A percentile compares a stretch with the other conserved stretches of the same genome.
Evolutionary conservation across 164 flowering plant genomes (phyloP).

Genomic region (Chloranthus sessilifolius): DNA sequence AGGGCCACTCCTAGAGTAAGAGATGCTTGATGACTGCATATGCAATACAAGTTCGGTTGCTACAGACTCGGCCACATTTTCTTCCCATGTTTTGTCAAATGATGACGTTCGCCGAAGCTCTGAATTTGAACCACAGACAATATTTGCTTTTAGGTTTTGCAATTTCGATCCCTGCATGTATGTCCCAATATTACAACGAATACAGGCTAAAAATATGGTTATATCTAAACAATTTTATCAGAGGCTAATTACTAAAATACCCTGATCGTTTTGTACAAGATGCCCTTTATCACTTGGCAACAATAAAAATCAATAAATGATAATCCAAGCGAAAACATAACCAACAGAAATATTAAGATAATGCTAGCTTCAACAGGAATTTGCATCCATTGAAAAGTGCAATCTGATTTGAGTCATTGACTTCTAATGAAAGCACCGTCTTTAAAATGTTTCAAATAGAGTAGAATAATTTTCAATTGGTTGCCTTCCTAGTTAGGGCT

Average conservation of each 20-base stretch:
- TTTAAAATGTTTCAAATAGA: no score
- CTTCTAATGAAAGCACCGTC: no score
- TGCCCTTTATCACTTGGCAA: not conserved
- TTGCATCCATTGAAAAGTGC: no score
- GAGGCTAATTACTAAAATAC: no score
- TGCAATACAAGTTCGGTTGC: slow-evolving; percentile 83
- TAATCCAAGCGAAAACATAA: no score
- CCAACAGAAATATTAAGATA: no score
- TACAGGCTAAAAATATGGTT: not conserved
- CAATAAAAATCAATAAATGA: no score
- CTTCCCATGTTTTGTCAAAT: slow-evolving; percentile 95
- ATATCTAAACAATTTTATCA: not conserved
- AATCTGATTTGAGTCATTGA: no score
- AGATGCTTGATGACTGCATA: slow-evolving; percentile 39
- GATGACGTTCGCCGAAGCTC: slow-evolving; percentile 93
- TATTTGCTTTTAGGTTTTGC: slow-evolving; percentile 50
- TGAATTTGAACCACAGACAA: slow-evolving; percentile 40
- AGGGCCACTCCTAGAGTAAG: slow-evolving; percentile 43
- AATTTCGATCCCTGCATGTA: slow-evolving; percentile 59
- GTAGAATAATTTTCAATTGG: no score
- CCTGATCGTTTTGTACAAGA: not conserved
- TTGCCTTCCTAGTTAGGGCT: no score
- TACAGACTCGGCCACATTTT: slow-evolving; percentile 87
- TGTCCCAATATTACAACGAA: not conserved
- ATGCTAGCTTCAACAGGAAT: no score